Evolutionary conservation across 345 rosid genomes (phyloP), one percentile per base, ranked within the genome.

Genomic region (Ceriops zippeliana): DNA sequence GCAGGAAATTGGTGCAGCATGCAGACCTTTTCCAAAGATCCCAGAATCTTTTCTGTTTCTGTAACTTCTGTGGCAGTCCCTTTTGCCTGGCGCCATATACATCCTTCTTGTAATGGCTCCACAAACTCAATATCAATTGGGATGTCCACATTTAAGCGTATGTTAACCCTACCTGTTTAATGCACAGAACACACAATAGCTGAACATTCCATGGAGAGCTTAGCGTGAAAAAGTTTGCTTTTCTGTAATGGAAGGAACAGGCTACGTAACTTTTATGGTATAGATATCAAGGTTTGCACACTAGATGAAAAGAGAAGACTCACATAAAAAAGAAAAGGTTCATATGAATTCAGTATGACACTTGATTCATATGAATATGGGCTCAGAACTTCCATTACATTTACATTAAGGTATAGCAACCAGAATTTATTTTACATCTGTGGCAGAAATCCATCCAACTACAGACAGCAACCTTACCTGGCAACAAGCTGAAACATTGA

Each of bases 21-120:
- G 49, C 65, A 21, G 74, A 85, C 96, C 97, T 88, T 88, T 65
- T 86, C 91, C 4, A 83, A 65, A 66, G 95, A 73, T 65, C 81
- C 89, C 37, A 34, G 74, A 32, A 62, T 70, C 52, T 64, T 80
- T 69, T 83, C 83, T 63, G 74, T 74, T 63, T 62, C 79, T 1
- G 77, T 66, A 63, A 85, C 67, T 63, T 81, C 89, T 34, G 82
- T 71, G 60, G 93, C 88, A 75, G 90, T 79, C 30, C 99, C 99
- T 76, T 93, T 87, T 65, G 93, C 82, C 80, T 86, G 99, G 61
- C 89, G 78, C 98, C 92, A 88, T 77, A 88, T 81, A 65, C 90
- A 82, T 70, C 84, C 84, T 82, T 95, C 96, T 68, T 87, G 84
- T 73, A 95, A 68, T 63, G 89, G 85, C 77, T 91, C 97, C 65